Evolutionary conservation across 345 rosid genomes (phyloP), one percentile per base, ranked within the genome.

Genomic region (Eucalyptus caleyi): DNA sequence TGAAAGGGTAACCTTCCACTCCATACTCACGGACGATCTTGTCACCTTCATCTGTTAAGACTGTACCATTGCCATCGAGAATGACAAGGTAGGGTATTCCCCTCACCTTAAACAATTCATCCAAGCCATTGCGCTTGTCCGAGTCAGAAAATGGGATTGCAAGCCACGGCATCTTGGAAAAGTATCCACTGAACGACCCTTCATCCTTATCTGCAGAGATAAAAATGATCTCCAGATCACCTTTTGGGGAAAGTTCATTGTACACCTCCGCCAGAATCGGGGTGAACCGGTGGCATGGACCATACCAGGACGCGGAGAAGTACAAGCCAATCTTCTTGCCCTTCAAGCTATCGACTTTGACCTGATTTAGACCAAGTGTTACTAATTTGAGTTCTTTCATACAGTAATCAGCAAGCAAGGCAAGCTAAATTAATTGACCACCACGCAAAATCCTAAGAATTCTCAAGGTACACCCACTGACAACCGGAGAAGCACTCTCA

Each of bases 121-220:
- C 92, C 90, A 97, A 90, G 87, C 87, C 89, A 40, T 91, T 92
- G 27, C 97, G 96, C 2, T 92, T 93, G 49, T 92, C 94, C 0
- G 93, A 93, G 87, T 96, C 97, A n/a, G 95, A 91, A 87, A 94
- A 96, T 4, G 97, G 97, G 49, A 97, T 92, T 14, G 97, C 96
- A 47, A 96, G 97, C 97, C 98, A 95, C 3, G 97, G 96, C 98
- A 96, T 97, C 91, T 93, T 94, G 16, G 94, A 88, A 92, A 96
- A 94, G 89, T 96, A 94, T 27, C 47, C 85, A 6, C 50, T 82
- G 87, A 93, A 93, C 9, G 92, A 90, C 50, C 89, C 93, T 2
- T 90, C 92, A 86, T 93, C 93, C 54, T 69, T 86, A 86, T 92
- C 91, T 21, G 91, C 86, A 56, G 94, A 93, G 54, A 92, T 50